Percentiles rank a stretch among this genome's conserved stretches.
phyloP scores from a whole-genome alignment of 352 stramenopile genomes.

The Globisporangium mamillatum region DNA sequence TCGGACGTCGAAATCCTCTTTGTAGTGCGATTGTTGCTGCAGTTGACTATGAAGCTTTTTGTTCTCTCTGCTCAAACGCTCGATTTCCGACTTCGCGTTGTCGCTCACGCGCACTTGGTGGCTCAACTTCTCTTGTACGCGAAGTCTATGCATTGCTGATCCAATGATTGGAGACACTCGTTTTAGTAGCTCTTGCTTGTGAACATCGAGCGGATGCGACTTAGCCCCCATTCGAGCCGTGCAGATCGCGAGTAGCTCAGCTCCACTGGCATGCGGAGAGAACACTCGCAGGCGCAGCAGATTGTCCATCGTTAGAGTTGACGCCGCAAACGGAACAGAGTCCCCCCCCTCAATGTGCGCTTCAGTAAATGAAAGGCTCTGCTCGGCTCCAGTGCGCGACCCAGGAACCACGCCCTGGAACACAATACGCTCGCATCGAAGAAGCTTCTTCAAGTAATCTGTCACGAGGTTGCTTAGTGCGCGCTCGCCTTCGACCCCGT shows the following conservation, averaged over 20 bases:
- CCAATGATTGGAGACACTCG: slow-evolving; percentile 5
- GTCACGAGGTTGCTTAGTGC: slow-evolving; percentile 3
- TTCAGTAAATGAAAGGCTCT: background rate
- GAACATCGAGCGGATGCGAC: background rate
- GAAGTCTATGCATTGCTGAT: slow-evolving; percentile 7
- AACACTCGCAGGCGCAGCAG: slow-evolving; percentile 16
- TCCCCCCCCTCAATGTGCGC: background rate
- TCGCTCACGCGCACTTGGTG: background rate
- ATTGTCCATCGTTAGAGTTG: slow-evolving; percentile 17
- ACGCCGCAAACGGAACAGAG: background rate
- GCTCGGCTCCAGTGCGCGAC: background rate
- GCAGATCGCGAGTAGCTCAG: slow-evolving; percentile 7
- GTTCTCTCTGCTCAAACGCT: slow-evolving; percentile 1
- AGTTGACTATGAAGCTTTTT: slow-evolving; percentile 3
- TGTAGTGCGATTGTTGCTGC: slow-evolving; percentile 7
- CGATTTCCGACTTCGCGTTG: slow-evolving; percentile 2
- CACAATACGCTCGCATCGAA: slow-evolving; percentile 7
- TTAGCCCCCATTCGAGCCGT: slow-evolving; percentile 4
- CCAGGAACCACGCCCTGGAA: background rate
- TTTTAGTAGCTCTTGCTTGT: slow-evolving; percentile 15
- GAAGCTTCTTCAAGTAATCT: slow-evolving; percentile 13
- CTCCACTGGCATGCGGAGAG: background rate
- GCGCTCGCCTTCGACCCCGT: background rate
- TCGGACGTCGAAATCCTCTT: slow-evolving; percentile 3
- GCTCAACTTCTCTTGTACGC: background rate